Conservation (phyloP, 306 rosid genomes). For the Rosa chinensis region DNA sequence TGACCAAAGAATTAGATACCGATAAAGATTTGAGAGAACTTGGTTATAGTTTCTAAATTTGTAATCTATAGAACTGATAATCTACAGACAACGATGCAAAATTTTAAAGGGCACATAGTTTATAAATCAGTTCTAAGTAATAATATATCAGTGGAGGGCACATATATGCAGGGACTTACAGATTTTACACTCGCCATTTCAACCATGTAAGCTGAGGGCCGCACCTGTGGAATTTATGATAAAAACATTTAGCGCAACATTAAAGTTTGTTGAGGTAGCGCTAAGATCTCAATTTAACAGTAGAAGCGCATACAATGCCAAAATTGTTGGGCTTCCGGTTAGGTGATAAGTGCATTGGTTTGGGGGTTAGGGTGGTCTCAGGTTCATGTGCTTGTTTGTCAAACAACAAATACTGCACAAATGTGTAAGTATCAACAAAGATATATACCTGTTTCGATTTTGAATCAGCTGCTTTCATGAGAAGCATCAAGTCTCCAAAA, state of each 20-base stretch:
- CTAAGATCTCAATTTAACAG: slow-evolving; percentile 4
- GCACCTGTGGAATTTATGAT: slow-evolving; percentile 53
- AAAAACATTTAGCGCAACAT: slow-evolving; percentile 25
- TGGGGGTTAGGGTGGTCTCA: background rate
- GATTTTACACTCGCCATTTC: slow-evolving; percentile 75
- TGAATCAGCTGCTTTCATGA: slow-evolving; percentile 57
- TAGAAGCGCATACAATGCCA: background rate
- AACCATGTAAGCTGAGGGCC: slow-evolving; percentile 75
- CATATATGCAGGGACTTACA: slow-evolving; percentile 52
- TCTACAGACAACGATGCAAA: background rate
- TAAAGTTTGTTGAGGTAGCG: slow-evolving; percentile 19
- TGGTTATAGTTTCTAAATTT: background rate
- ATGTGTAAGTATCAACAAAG: slow-evolving; percentile 13
- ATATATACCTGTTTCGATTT: slow-evolving; percentile 71
- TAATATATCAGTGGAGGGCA: slow-evolving; percentile 5
- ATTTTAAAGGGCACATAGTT: background rate
- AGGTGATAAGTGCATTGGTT: background rate
- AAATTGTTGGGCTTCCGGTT: background rate
- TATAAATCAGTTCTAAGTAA: too few relatives aligned
- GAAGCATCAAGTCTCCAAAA: slow-evolving; percentile 85
- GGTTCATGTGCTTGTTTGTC: slow-evolving; percentile 3
- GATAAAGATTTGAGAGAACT: background rate
- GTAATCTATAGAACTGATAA: background rate
- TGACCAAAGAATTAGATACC: background rate
- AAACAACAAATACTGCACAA: slow-evolving; percentile 13